Base-by-base conservation (phyloP, 1,139 yeast species). In the Wickerhamiella pararugosa region DNA sequence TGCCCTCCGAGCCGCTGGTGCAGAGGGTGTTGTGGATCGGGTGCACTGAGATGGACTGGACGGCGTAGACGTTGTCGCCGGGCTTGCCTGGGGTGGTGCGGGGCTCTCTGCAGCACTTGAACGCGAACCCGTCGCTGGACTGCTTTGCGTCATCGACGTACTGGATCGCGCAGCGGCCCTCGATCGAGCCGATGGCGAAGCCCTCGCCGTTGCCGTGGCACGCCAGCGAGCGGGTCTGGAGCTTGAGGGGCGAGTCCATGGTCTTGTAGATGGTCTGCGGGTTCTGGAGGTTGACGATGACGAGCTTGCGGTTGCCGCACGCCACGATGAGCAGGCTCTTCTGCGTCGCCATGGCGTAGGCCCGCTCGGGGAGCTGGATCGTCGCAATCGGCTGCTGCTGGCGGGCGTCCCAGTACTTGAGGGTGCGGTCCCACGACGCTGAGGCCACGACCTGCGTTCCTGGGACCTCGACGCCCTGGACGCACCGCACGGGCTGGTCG, bases 81-180 rank as follows among this genome's bases (percentile, higher is more conserved):
- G 58, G 58, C 65, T 80, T 49, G 60, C 62, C 48, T 55, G 62
- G 25, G 3, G 54, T 45, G 10, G 47, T 32, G 7, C 47, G 43
- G 60, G 64, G 54, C 63, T 71, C 64, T 49, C 99, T 76, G 59
- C 90, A 98, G 61, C 99, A 92, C 59, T 86, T 82, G 70, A 90
- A 92, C 5, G 95, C 79, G 59, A 90, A 92, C 3, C 90, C 92
- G 5, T 44, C 46, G 32, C 46, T 38, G 44, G 70, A 69, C 55
- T 83, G 93, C 54, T 79, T 83, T 40, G 70, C 70, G 34, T 84
- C 95, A 52, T 83, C 94, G 43, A 90, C 75, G 60, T 87, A 90
- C 56, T 86, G 94, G 53, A 92, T 79, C n/a, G 94, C 94, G 63
- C 97, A 86, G 52, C 99, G 71, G 26, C 98, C 98, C 63, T 90